Percentiles rank a stretch among this genome's conserved stretches.
These are phyloP conservation scores for Handroanthus guayacan DNA, from an alignment of 257 asterid species.

Conservation along the genomic window DNA sequence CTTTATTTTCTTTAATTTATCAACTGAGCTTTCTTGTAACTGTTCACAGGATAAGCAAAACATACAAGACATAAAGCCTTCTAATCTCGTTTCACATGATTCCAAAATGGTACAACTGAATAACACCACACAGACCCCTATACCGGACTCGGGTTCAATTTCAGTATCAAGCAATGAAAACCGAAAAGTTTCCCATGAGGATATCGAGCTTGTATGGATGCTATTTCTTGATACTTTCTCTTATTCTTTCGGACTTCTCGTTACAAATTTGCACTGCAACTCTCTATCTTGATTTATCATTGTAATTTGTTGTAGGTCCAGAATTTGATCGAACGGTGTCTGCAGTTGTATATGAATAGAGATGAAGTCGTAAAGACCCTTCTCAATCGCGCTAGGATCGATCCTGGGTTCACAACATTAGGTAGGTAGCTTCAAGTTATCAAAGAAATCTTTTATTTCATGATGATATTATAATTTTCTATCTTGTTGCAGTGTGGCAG, in stretches of 20 bases:
- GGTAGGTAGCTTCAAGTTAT: conserved; percentile 48
- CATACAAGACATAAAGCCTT: conserved; percentile 52
- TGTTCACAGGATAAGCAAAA: conserved; percentile 49
- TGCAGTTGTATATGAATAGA: conserved; percentile 74
- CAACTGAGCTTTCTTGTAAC: not conserved
- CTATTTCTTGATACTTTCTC: conserved; percentile 13
- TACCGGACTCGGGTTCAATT: conserved; percentile 69
- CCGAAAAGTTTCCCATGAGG: conserved; percentile 71
- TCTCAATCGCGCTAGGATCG: conserved; percentile 72
- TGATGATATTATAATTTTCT: not conserved
- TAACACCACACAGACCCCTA: conserved; percentile 52
- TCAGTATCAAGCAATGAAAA: conserved; percentile 67
- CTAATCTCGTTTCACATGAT: conserved; percentile 53
- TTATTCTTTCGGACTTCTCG: not conserved
- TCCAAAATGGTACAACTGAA: conserved; percentile 57
- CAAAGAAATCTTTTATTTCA: not conserved
- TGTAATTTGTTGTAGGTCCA: conserved; percentile 57
- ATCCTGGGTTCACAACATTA: conserved; percentile 76
- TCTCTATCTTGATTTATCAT: not conserved
- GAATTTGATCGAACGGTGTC: conserved; percentile 73
- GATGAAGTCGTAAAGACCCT: conserved; percentile 77
- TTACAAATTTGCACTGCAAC: not conserved
- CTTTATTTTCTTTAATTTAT: not conserved
- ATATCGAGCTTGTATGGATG: conserved; percentile 67
- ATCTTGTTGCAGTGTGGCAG: conserved; percentile 53